Conservation (phyloP, 2,329 filamentous ascomycete species). For the Hymenoscyphus occultus region DNA sequence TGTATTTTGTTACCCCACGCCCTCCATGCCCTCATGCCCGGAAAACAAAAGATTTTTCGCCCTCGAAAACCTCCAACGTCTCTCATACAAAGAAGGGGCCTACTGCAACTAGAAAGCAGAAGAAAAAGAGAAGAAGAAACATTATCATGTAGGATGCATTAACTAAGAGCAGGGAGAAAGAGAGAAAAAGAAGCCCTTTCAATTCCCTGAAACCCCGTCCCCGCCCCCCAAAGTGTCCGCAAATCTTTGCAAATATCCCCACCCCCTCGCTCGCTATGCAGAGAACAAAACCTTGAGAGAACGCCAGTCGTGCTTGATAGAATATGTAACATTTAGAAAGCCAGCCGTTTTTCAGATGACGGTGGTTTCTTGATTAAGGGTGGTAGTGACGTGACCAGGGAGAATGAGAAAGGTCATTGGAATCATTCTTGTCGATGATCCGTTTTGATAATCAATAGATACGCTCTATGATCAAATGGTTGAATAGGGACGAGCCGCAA, state of each 20-base stretch:
- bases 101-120: neutral
- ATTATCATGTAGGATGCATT: slow-evolving; percentile 37
- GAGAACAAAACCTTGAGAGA: slow-evolving; percentile 33
- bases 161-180: slow-evolving; percentile 26
- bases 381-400: neutral
- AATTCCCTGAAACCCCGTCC: slow-evolving; percentile 22
- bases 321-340: slow-evolving; percentile 36
- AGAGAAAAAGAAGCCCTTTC: slow-evolving; percentile 7
- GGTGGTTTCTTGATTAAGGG: slow-evolving; percentile 14
- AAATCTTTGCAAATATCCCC: slow-evolving; percentile 33
- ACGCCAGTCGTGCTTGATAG: slow-evolving; percentile 35
- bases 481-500: slow-evolving; percentile 27
- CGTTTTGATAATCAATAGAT: neutral
- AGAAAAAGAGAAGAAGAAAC: slow-evolving; percentile 20
- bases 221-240: slow-evolving; percentile 25
- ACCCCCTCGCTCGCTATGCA: slow-evolving; percentile 39
- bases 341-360: slow-evolving; percentile 10
- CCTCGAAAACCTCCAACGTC: neutral
- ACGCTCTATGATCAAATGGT: slow-evolving; percentile 11
- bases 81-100: neutral
- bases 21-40: neutral
- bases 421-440: neutral
- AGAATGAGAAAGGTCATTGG: slow-evolving; percentile 4
- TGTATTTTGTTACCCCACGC: neutral
- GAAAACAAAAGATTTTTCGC: neutral